Conservation (phyloP, 108 stramenopile genomes). For the Fistulifera solaris region DNA sequence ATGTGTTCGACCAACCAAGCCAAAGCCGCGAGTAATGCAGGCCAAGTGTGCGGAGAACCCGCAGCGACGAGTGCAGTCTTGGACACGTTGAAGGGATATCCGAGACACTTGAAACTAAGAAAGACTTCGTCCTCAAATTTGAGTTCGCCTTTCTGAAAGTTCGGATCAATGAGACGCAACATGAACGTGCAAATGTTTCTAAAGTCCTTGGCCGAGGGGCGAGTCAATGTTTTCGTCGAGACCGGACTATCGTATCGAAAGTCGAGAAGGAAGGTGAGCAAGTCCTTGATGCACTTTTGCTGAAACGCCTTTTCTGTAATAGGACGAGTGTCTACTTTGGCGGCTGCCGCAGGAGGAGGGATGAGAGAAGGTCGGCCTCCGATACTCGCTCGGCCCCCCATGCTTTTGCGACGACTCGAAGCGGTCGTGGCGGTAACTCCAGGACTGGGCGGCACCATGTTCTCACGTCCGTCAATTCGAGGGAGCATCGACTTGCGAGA, state of each 20-base stretch:
- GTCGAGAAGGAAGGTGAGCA: slow-evolving; percentile 62
- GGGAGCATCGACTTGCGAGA: slow-evolving; percentile 25
- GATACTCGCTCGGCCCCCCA: slow-evolving; percentile 3
- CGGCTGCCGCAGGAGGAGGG: slow-evolving; percentile 5
- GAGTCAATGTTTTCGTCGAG: slow-evolving; percentile 59
- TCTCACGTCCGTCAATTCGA: slow-evolving; percentile 15
- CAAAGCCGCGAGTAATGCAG: slow-evolving; percentile 88
- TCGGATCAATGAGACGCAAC: slow-evolving; percentile 80
- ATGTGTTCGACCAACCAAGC: slow-evolving; percentile 89
- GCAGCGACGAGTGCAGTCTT: slow-evolving; percentile 93
- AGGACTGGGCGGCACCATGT: background rate
- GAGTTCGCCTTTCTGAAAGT: slow-evolving; percentile 46
- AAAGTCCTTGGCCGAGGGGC: slow-evolving; percentile 94
- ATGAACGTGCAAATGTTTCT: slow-evolving; percentile 90
- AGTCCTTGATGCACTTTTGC: slow-evolving; percentile 47
- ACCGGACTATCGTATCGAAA: slow-evolving; percentile 66
- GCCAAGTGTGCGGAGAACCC: slow-evolving; percentile 98
- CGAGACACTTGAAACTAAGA: slow-evolving; percentile 80
- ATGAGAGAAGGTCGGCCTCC: slow-evolving; percentile 2
- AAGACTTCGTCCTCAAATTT: slow-evolving; percentile 96
- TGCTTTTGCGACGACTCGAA: slow-evolving; percentile 2
- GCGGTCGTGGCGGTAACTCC: slow-evolving; percentile 3
- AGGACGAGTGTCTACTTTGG: slow-evolving; percentile 40
- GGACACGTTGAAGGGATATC: slow-evolving; percentile 89
- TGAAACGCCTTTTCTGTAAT: slow-evolving; percentile 70